Evolutionary conservation across 768 basidiomycete species (phyloP), one percentile per base, ranked within the genome.

Genomic region (Mycena amicta): DNA sequence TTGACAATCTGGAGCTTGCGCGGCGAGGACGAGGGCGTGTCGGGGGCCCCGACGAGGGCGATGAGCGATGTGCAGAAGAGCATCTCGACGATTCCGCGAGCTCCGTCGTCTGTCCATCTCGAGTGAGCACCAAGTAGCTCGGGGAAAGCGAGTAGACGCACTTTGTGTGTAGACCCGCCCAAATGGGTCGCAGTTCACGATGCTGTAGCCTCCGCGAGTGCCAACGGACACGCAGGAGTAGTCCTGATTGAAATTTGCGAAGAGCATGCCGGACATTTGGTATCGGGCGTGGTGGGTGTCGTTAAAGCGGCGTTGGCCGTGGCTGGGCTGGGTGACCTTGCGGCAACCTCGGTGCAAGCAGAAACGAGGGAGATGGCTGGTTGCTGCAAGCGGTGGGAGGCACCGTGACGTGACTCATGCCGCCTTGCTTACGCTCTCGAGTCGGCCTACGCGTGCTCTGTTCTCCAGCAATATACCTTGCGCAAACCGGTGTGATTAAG

Each of bases 41-140:
- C 95, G 15, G 94, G 94, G 2, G 94, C 93, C 6, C 97, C 97
- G 22, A 98, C 97, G 29, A 99, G 82, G 1, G 97, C 97, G 47
- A 99, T 93, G 61, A 99, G 84, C 22, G 95, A 97, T 4, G 97
- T 99, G 76, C 95, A 98, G 78, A 99, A 99, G 58, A 99, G 81
- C 97, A 99, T 99, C 75, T 99, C 97, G 16, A 98, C 96, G 61
- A 97, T 97, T 23, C 95, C 94, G 18, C 92, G 84, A 2, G 96
- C 93, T 6, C 96, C 95, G 58, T 98, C 95, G 66, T 90, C 96
- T 93, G 60, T 28, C n/a, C n/a, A n/a, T n/a, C n/a, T n/a, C n/a
- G n/a, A n/a, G n/a, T n/a, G n/a, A n/a, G n/a, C n/a, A n/a, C n/a
- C n/a, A n/a, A n/a, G 23, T 26, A 31, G 55, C 56, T 28, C 12